Evolutionary conservation across 345 rosid species (phyloP).

Genomic region (Heritiera fomes): DNA sequence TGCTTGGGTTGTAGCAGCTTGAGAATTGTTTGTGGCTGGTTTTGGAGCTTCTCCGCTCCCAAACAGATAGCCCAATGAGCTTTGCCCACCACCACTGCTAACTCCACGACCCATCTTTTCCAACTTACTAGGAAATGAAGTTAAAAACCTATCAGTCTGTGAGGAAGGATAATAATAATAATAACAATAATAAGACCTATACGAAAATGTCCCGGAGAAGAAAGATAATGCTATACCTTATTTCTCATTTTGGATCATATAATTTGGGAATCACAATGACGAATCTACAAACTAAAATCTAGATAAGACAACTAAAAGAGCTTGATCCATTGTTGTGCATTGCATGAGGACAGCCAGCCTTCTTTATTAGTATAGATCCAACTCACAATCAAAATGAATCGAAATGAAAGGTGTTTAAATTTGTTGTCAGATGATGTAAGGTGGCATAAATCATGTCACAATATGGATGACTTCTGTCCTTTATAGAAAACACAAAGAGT

Average conservation of each 20-base stretch:
- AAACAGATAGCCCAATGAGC: slow-evolving; percentile 81
- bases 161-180: neutral
- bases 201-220: neutral
- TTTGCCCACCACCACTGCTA: slow-evolving; percentile 83
- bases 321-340: neutral
- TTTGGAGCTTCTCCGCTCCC: slow-evolving; percentile 72
- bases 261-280: neutral
- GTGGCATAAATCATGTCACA: slow-evolving; percentile 40
- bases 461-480: slow-evolving; percentile 38
- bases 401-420: slow-evolving; percentile 29
- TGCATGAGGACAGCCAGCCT: slow-evolving; percentile 10
- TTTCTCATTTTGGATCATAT: neutral
- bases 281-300: neutral
- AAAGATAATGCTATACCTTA: neutral
- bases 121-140: slow-evolving; percentile 7
- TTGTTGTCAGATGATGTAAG: slow-evolving; percentile 43
- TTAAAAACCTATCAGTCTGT: neutral
- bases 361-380: neutral
- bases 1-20: slow-evolving; percentile 36
- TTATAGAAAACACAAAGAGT: slow-evolving; percentile 42
- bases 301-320: neutral
- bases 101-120: slow-evolving; percentile 74
- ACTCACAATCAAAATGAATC: slow-evolving; percentile 13
- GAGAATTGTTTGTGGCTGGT: slow-evolving; percentile 37
- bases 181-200: neutral